These are phyloP conservation scores for Penicillium capsulatum DNA, from an alignment of 2,329 filamentous ascomycete genomes.

Conservation along the genomic window DNA sequence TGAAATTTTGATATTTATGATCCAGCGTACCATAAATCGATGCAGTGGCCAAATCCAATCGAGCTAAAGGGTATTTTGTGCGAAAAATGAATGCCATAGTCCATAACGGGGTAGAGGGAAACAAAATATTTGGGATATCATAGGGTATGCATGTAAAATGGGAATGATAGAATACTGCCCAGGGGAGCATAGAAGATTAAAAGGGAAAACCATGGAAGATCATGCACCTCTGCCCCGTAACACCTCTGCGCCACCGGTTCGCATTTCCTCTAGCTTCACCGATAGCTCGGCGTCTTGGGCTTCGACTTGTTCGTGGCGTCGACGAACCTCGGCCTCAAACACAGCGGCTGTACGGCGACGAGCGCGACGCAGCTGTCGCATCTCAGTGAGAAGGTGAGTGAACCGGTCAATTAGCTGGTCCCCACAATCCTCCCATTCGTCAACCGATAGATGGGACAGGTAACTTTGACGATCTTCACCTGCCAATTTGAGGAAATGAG, in stretches of 20 bases:
- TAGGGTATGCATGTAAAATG: conserved; percentile 5
- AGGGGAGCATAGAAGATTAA: neutral
- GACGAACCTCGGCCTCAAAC: conserved; percentile 54
- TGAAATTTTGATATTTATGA: neutral
- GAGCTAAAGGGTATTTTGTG: conserved; percentile 14
- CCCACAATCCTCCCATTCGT: conserved; percentile 60
- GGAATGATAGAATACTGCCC: neutral
- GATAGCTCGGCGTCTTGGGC: conserved; percentile 49
- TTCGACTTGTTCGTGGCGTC: conserved; percentile 50
- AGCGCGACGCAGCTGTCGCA: conserved; percentile 51
- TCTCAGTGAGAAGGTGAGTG: conserved; percentile 46
- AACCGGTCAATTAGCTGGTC: conserved; percentile 58
- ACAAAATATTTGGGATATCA: conserved; percentile 2
- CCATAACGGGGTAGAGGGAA: neutral
- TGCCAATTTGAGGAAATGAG: conserved; percentile 35
- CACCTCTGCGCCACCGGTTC: conserved; percentile 51
- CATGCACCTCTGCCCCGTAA: conserved; percentile 41
- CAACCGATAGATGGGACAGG: conserved; percentile 50
- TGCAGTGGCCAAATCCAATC: no score
- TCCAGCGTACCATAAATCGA: neutral
- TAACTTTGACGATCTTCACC: conserved; percentile 46
- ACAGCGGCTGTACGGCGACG: conserved; percentile 51
- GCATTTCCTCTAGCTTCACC: conserved; percentile 52
- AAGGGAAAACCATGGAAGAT: conserved; percentile 4
- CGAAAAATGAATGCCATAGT: conserved; percentile 3